These are phyloP conservation scores for Chloris gayana DNA, from an alignment of 176 grass and related monocot species.

Conservation along the genomic window DNA sequence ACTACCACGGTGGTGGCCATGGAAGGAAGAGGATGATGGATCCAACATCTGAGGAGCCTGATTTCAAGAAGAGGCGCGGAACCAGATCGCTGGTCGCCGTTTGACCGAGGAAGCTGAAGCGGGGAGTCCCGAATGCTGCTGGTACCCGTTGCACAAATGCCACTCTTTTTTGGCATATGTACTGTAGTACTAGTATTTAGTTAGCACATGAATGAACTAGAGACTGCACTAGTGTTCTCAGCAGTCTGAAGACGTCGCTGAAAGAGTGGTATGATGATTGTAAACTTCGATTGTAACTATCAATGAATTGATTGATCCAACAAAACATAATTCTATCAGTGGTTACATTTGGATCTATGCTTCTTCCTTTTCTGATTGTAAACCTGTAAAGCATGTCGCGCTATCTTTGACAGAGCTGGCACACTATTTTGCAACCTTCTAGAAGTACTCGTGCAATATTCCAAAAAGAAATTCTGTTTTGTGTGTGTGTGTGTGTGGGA, in stretches of 20 bases:
- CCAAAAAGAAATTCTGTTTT: no score
- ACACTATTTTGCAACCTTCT: no score
- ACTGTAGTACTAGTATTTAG: neutral
- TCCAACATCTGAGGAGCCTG: neutral
- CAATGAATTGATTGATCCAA: neutral
- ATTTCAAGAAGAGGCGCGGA: conserved; percentile 24
- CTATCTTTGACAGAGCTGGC: no score
- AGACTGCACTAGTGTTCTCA: neutral
- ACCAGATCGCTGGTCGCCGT: neutral
- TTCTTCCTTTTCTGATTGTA: no score
- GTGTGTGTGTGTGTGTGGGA: neutral
- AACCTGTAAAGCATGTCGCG: neutral
- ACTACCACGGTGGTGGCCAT: neutral
- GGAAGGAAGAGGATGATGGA: conserved; percentile 20
- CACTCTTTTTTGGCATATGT: neutral
- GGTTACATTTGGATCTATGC: neutral
- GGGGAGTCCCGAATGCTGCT: neutral
- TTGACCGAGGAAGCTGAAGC: neutral
- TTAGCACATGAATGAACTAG: neutral
- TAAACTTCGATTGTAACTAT: neutral
- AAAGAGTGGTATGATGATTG: no score
- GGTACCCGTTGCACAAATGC: neutral
- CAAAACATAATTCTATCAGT: neutral
- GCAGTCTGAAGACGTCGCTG: neutral
- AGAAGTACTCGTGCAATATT: neutral